Evolutionary conservation across 2,329 filamentous ascomycete genomes (phyloP).

Genomic region (Fusarium piperis): DNA sequence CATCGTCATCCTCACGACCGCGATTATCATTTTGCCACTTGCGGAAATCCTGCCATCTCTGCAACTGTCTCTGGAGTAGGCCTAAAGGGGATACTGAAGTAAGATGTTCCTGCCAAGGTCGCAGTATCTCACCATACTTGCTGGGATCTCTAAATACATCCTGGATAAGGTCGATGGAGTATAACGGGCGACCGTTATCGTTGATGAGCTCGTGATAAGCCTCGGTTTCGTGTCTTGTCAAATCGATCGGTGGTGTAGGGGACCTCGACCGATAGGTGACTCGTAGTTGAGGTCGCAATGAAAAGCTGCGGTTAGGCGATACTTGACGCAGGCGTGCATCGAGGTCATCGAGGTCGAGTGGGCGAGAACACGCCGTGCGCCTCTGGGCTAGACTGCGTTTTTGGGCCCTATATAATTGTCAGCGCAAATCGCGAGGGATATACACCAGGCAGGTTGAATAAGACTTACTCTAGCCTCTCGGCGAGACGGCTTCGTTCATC

Average conservation of each 20-base stretch:
- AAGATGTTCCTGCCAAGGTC: constrained; percentile 36
- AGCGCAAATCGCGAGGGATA: neutral
- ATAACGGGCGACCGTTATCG: constrained; percentile 46
- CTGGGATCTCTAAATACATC: constrained; percentile 35
- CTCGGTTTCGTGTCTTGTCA: constrained; percentile 23
- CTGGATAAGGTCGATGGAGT: constrained; percentile 40
- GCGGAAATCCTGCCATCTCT: constrained; percentile 44
- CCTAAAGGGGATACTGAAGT: neutral
- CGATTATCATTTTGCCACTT: constrained; percentile 44
- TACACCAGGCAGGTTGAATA: neutral
- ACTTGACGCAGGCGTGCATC: constrained; percentile 28
- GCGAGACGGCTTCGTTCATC: constrained; percentile 21
- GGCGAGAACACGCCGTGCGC: constrained; percentile 8
- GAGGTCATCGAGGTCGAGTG: constrained; percentile 37
- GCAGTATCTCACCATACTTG: constrained; percentile 40
- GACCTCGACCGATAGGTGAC: neutral
- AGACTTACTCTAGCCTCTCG: constrained; percentile 25
- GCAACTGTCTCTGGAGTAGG: constrained; percentile 40
- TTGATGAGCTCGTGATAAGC: constrained; percentile 44
- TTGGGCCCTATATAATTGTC: constrained; percentile 4
- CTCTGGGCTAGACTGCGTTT: constrained; percentile 8
- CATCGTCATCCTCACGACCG: constrained; percentile 27
- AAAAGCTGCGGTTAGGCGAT: neutral
- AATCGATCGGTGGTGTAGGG: neutral
- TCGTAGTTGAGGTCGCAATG: neutral